phyloP scores from a whole-genome alignment of 2,329 filamentous ascomycete genomes.

The Teratosphaeria epicoccoides region DNA sequence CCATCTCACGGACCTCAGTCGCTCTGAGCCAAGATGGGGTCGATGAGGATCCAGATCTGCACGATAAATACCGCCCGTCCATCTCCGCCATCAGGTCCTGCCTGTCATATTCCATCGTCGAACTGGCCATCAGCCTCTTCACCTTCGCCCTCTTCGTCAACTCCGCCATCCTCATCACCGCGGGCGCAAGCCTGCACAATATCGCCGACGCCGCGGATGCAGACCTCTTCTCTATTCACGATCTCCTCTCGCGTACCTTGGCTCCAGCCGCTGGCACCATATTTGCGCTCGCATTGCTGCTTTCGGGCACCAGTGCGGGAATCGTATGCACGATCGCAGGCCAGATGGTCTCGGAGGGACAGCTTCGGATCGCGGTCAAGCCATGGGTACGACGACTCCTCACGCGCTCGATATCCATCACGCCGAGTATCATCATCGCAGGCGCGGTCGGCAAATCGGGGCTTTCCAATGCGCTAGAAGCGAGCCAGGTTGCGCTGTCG shows the following conservation, averaged over 20 bases:
- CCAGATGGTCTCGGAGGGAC: slow-evolving; percentile 80
- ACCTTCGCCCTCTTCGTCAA: slow-evolving; percentile 35
- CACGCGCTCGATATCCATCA: slow-evolving; percentile 70
- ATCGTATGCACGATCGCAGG: slow-evolving; percentile 84
- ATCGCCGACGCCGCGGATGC: slow-evolving; percentile 50
- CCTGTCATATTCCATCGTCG: slow-evolving; percentile 31
- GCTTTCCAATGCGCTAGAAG: slow-evolving; percentile 61
- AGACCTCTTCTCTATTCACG: slow-evolving; percentile 75
- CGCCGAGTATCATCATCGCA: slow-evolving; percentile 73
- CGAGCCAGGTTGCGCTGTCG: slow-evolving; percentile 66
- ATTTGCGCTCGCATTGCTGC: slow-evolving; percentile 71
- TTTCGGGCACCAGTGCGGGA: slow-evolving; percentile 71
- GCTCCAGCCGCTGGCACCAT: slow-evolving; percentile 67
- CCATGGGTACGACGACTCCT: slow-evolving; percentile 72
- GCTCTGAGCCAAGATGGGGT: slow-evolving; percentile 14
- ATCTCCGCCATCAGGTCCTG: slow-evolving; percentile 29
- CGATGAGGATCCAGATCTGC: slow-evolving; percentile 10
- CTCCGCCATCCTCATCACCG: slow-evolving; percentile 36
- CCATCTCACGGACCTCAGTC: not conserved
- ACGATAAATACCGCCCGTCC: slow-evolving; percentile 29
- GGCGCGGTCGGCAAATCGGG: slow-evolving; percentile 63
- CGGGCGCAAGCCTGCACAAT: slow-evolving; percentile 63
- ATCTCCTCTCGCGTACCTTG: slow-evolving; percentile 57
- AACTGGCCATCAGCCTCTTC: slow-evolving; percentile 31
- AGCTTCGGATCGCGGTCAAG: slow-evolving; percentile 60